Base-by-base conservation (phyloP, 2,329 filamentous ascomycete species). In the Cordyceps pruinosa region DNA sequence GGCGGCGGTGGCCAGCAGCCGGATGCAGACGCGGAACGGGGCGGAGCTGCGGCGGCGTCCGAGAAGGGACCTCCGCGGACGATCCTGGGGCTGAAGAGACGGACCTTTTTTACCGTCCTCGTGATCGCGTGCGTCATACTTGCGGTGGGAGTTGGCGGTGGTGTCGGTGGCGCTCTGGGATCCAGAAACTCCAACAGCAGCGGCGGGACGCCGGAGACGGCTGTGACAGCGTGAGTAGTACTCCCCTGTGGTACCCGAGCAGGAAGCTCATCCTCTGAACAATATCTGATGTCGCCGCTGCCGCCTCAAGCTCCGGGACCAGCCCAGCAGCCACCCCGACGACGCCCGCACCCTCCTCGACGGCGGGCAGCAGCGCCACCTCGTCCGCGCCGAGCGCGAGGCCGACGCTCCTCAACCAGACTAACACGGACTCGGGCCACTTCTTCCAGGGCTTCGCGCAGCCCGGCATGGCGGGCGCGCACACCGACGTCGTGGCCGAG, bases 371-470 rank as follows among this genome's bases (percentile, higher is more conserved):
- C 21, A 13, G 34, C 9, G 37, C 55, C 5, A 35, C 56, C 19
- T 44, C 53, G 6, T 48, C 54, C 10, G 8, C 47, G 28, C n/a
- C 48, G 9, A 47, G 23, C 39, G 4, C 56, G 26, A 39, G 39
- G 19, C 19, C 48, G 2, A 60, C 57, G 0, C 63, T 66, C 56
- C 60, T 67, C 60, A 67, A 66, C 60, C 55, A 59, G 42, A 67
- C 63, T 13, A 54, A 37, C 8, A 61, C 63, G 0, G 30, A 26
- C 17, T 45, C 48, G 2, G 57, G 59, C 1, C 66, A 68, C 23
- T 64, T 63, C 5, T 72, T 73, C 64, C 70, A 72, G 52, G 69
- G 58, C 8, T 72, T 66, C 47, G 62, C 65, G 1, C 58, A 59
- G 7, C 1, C 44, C 3, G 61, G 66, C 41, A 70, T 64, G 58